Conservation (phyloP, 352 stramenopile genomes). For the Phytophthora tentaculata region DNA sequence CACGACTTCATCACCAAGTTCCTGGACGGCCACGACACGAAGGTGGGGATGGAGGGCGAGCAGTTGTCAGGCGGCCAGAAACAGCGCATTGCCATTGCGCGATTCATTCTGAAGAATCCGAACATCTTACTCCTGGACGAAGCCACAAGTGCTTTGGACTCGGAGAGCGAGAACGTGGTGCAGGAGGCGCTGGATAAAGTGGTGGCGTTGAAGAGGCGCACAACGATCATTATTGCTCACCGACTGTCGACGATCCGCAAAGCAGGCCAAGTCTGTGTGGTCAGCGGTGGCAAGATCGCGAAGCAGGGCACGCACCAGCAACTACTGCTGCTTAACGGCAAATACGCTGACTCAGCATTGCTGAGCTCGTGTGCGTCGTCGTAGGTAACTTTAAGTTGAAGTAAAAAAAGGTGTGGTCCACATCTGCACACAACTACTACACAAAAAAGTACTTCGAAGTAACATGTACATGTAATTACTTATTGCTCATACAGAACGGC, state of each 20-base stretch:
- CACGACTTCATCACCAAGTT: constrained; percentile 14
- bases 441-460: too few species aligned
- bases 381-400: constrained; percentile 24
- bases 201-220: constrained; percentile 13
- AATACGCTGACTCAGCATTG: constrained; percentile 18
- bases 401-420: neutral
- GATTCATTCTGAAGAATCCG: constrained; percentile 4
- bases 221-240: constrained; percentile 90
- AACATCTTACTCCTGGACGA: constrained; percentile 7
- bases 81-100: constrained; percentile 6
- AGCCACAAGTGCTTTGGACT: constrained; percentile 1
- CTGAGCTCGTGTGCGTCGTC: too few species aligned
- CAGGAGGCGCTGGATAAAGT: constrained; percentile 14
- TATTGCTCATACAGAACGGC: too few species aligned
- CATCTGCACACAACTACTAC: neutral
- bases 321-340: constrained; percentile 22
- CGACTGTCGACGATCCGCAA: constrained; percentile 52
- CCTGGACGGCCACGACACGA: constrained; percentile 5
- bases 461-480: too few species aligned
- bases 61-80: constrained; percentile 9
- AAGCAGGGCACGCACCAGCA: constrained; percentile 29
- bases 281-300: constrained; percentile 25
- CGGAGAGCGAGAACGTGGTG: constrained; percentile 8
- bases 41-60: constrained; percentile 11
- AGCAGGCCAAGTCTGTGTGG: constrained; percentile 27